These are phyloP conservation scores for Lojkania enalia DNA, from an alignment of 2,329 filamentous ascomycete genomes.

Conservation along the genomic window DNA sequence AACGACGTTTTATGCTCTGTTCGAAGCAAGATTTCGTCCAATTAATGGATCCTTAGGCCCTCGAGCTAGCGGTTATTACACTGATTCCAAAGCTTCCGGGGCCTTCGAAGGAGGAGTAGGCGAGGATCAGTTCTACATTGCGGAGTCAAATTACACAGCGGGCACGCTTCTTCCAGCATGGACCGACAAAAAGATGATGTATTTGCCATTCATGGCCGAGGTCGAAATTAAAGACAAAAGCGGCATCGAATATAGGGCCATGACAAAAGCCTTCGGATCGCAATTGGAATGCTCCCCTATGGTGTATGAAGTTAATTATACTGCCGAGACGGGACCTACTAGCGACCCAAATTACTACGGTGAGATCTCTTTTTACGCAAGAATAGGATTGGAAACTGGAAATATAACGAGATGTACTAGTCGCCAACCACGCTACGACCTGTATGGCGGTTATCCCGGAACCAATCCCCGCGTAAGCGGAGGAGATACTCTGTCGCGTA, in stretches of 20 bases:
- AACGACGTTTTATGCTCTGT: constrained; percentile 12
- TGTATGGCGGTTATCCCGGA: too few relatives aligned
- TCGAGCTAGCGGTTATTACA: not conserved
- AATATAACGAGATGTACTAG: too few relatives aligned
- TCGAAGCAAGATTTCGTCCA: constrained; percentile 21
- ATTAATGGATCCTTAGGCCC: constrained; percentile 35
- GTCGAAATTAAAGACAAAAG: constrained; percentile 4
- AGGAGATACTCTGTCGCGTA: too few relatives aligned
- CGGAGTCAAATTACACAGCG: constrained; percentile 51
- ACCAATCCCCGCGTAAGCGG: too few relatives aligned
- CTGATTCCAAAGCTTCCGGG: constrained; percentile 15
- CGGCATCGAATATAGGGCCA: constrained; percentile 20
- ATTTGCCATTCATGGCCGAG: constrained; percentile 49
- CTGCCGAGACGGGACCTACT: too few relatives aligned
- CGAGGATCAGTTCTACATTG: constrained; percentile 48
- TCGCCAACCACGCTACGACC: too few relatives aligned
- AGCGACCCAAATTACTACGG: too few relatives aligned
- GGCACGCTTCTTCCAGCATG: constrained; percentile 55
- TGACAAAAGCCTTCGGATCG: constrained; percentile 42
- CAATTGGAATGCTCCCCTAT: constrained; percentile 35
- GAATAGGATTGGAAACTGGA: too few relatives aligned
- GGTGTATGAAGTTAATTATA: too few relatives aligned
- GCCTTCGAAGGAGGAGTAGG: constrained; percentile 31
- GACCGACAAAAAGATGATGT: constrained; percentile 52
- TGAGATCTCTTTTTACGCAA: too few relatives aligned